phyloP scores from a whole-genome alignment of 2,329 filamentous ascomycete species.

The Aspergillus ibericus region DNA sequence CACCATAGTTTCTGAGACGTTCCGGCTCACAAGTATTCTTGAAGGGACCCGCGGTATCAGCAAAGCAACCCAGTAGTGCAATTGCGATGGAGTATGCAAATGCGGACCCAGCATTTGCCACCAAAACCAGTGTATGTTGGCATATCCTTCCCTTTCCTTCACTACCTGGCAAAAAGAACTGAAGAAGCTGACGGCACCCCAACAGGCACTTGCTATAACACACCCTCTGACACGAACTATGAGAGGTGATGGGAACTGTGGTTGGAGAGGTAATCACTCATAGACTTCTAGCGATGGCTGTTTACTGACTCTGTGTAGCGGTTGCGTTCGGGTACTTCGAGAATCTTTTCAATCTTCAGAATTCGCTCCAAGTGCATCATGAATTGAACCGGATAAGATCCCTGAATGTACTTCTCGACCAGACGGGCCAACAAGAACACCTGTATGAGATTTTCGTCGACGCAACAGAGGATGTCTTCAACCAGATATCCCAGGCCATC shows the following conservation, averaged over 20 bases:
- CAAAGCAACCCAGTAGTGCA: conserved; percentile 71
- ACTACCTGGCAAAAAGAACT: too few species aligned
- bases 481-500: conserved; percentile 61
- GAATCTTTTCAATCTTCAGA: conserved; percentile 68
- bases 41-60: conserved; percentile 76
- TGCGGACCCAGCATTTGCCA: conserved; percentile 79
- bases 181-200: conserved; percentile 14
- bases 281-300: conserved; percentile 9
- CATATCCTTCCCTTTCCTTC: background rate
- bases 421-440: conserved; percentile 66
- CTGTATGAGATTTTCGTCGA: conserved; percentile 83
- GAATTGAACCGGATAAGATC: conserved; percentile 72
- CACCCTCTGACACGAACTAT: conserved; percentile 87
- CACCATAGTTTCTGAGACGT: background rate
- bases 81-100: conserved; percentile 86
- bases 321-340: conserved; percentile 94
- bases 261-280: conserved; percentile 84
- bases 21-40: conserved; percentile 24
- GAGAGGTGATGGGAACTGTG: conserved; percentile 92
- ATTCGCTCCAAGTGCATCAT: conserved; percentile 63
- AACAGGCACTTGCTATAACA: conserved; percentile 73
- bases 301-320: conserved; percentile 54
- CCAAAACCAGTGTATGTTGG: conserved; percentile 73
- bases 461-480: conserved; percentile 68
- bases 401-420: conserved; percentile 68